phyloP scores from a whole-genome alignment of 2,329 filamentous ascomycete genomes.

The Albifimbria verrucaria region DNA sequence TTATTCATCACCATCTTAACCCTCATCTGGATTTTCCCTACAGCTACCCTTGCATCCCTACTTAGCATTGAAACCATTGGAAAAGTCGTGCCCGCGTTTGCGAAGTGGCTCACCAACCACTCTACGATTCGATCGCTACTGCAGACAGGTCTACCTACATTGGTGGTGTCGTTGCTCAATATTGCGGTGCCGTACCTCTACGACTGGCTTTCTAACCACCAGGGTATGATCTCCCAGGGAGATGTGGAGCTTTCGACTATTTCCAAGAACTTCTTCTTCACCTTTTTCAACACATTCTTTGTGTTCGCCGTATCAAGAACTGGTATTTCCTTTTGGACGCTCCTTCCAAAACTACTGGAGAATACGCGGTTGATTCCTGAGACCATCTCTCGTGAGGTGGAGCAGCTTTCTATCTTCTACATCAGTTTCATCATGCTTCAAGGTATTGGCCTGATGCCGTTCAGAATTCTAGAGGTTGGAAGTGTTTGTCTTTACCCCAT shows the following conservation, averaged over 20 bases:
- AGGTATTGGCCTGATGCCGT: slow-evolving; percentile 87
- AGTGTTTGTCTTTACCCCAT: slow-evolving; percentile 81
- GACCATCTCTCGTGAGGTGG: slow-evolving; percentile 71
- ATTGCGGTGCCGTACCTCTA: slow-evolving; percentile 91
- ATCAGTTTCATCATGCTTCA: slow-evolving; percentile 93
- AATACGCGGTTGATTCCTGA: slow-evolving; percentile 77
- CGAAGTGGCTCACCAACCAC: slow-evolving; percentile 63
- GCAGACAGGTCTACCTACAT: slow-evolving; percentile 82
- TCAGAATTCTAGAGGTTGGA: slow-evolving; percentile 87
- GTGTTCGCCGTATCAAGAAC: slow-evolving; percentile 88
- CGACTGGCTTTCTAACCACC: slow-evolving; percentile 83
- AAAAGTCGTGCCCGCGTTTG: slow-evolving; percentile 68
- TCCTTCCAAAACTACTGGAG: slow-evolving; percentile 69
- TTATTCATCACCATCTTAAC: slow-evolving; percentile 78
- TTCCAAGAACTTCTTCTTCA: slow-evolving; percentile 99
- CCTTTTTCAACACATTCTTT: slow-evolving; percentile 98
- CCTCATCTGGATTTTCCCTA: slow-evolving; percentile 81
- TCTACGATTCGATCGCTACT: slow-evolving; percentile 71
- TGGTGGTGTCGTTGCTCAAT: slow-evolving; percentile 82
- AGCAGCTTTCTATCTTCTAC: slow-evolving; percentile 78
- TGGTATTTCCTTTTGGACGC: slow-evolving; percentile 69
- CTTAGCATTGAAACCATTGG: slow-evolving; percentile 79
- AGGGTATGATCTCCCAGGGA: slow-evolving; percentile 92
- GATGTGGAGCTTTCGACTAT: slow-evolving; percentile 94
- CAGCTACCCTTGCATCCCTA: slow-evolving; percentile 74